Percentiles rank a stretch among this genome's conserved stretches.
Conservation (phyloP, 441 rosid species). For the Gossypium laxum region DNA sequence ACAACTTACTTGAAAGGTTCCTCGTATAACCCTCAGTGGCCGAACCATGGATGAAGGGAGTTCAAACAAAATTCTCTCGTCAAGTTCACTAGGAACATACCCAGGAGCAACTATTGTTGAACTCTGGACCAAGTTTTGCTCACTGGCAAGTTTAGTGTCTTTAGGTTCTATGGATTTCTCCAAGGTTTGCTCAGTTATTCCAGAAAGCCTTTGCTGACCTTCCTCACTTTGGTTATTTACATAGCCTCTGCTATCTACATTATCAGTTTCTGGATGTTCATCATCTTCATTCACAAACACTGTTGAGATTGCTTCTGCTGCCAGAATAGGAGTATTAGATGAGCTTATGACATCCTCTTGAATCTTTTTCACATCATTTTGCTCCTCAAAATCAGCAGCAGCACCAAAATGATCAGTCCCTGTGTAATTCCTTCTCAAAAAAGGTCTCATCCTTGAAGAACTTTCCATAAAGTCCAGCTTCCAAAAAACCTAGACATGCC, state of each 20-base stretch:
- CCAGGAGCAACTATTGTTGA: slow-evolving; percentile 70
- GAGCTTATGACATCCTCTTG: slow-evolving; percentile 43
- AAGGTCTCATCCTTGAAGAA: slow-evolving; percentile 90
- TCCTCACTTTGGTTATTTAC: slow-evolving; percentile 35
- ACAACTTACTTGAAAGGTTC: slow-evolving; percentile 84
- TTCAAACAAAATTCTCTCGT: slow-evolving; percentile 89
- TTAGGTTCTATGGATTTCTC: slow-evolving; percentile 38
- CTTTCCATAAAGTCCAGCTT: slow-evolving; percentile 93
- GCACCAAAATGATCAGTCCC: slow-evolving; percentile 91
- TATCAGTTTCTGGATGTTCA: slow-evolving; percentile 61
- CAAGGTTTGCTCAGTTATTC: slow-evolving; percentile 40
- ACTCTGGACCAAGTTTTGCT: slow-evolving; percentile 40
- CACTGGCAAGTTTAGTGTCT: slow-evolving; percentile 43
- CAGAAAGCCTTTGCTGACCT: slow-evolving; percentile 36
- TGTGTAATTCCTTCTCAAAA: slow-evolving; percentile 68
- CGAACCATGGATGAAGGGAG: slow-evolving; percentile 95
- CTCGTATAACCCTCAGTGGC: slow-evolving; percentile 69
- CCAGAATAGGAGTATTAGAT: slow-evolving; percentile 59
- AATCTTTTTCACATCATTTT: slow-evolving; percentile 34
- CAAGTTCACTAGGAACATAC: slow-evolving; percentile 76
- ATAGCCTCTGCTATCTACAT: slow-evolving; percentile 38
- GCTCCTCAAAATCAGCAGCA: slow-evolving; percentile 81
- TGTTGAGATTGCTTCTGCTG: slow-evolving; percentile 80
- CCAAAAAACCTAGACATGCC: slow-evolving; percentile 68
- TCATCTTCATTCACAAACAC: slow-evolving; percentile 71